Evolutionary conservation across 306 rosid species (phyloP).

Genomic region (Pachyrhizus erosus): DNA sequence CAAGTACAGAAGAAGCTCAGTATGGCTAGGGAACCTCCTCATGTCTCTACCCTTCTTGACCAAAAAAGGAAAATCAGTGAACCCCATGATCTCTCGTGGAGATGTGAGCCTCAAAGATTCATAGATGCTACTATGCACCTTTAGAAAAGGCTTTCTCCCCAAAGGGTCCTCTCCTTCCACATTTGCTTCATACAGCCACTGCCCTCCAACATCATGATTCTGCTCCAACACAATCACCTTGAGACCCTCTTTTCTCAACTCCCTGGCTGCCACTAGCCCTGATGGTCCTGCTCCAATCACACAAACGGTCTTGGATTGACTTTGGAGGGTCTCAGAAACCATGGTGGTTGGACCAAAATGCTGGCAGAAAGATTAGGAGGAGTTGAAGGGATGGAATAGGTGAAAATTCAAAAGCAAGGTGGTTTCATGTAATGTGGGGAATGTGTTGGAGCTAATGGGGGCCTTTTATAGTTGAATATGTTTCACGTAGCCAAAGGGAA

Average conservation of each 20-base stretch:
- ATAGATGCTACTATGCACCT: constrained; percentile 81
- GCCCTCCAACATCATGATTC: constrained; percentile 90
- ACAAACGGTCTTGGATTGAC: constrained; percentile 64
- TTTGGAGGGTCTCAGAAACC: constrained; percentile 62
- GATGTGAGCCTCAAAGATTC: constrained; percentile 70
- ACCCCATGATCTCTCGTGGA: constrained; percentile 93
- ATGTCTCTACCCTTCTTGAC: constrained; percentile 78
- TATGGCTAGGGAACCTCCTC: constrained; percentile 90
- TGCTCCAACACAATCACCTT: constrained; percentile 71
- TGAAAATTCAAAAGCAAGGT: constrained; percentile 34
- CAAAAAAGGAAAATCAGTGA: constrained; percentile 78
- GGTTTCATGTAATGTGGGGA: constrained; percentile 15
- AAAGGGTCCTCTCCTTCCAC: constrained; percentile 72
- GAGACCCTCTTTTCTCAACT: constrained; percentile 86
- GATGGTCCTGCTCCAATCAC: constrained; percentile 95
- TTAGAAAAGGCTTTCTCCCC: constrained; percentile 59
- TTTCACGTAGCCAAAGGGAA: constrained; percentile 44
- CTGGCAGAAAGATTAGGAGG: constrained; percentile 2
- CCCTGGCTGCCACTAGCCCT: constrained; percentile 88
- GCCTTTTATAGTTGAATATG: constrained; percentile 43
- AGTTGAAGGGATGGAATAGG: background rate
- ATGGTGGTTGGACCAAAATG: constrained; percentile 44
- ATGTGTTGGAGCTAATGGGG: constrained; percentile 33
- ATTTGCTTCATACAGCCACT: constrained; percentile 82
- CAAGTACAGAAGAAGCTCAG: constrained; percentile 67